Evolutionary conservation across 2,329 filamentous ascomycete genomes (phyloP), one percentile per base, ranked within the genome.

Genomic region (Tolypocladium amazonense): DNA sequence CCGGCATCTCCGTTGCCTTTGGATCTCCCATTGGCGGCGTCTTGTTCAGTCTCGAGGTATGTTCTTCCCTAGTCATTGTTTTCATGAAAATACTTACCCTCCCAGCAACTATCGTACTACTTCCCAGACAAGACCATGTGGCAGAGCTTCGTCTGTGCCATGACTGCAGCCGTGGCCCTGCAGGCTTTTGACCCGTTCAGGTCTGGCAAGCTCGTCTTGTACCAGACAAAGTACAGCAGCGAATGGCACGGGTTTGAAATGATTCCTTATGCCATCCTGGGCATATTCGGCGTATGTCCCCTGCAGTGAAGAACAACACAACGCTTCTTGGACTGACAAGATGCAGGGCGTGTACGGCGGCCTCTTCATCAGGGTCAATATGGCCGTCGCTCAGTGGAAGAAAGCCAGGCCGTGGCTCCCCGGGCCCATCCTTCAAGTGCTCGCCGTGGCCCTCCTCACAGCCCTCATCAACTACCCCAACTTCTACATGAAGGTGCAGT

Each of bases 61-160:
- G 71, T 15, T 12, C 27, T 18, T 33, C 30, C 20, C 12, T 2
- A 37, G 1, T 4, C n/a, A 2, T 35, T 14, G 11, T 12, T 14
- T n/a, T 1, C 20, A 7, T 20, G 11, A 4, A n/a, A 2, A 23
- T 37, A 14, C 57, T 63, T 11, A 63, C 20, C 4, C 25, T 5
- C 30, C n/a, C 61, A 89, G 83, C 91, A 96, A 81, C 79, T 97
- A 3, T 96, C 92, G 0, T 97, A 97, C 72, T 97, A 97, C 73
- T 97, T 97, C 67, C 93, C 94, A 0, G 93, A 97, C 75, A 97
- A 97, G 75, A 97, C 94, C 12, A 97, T 99, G 94, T 99, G 94
- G 94, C 94, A 97, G 72, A 96, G 92, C 68, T 99, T 99, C 70
- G 94, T 99, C 47, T 97, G 94, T 68, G 94, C 94, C 71, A 97